These are phyloP conservation scores for Pyrenopolyporus hunteri DNA, from an alignment of 495 filamentous ascomycete species.

Conservation along the genomic window DNA sequence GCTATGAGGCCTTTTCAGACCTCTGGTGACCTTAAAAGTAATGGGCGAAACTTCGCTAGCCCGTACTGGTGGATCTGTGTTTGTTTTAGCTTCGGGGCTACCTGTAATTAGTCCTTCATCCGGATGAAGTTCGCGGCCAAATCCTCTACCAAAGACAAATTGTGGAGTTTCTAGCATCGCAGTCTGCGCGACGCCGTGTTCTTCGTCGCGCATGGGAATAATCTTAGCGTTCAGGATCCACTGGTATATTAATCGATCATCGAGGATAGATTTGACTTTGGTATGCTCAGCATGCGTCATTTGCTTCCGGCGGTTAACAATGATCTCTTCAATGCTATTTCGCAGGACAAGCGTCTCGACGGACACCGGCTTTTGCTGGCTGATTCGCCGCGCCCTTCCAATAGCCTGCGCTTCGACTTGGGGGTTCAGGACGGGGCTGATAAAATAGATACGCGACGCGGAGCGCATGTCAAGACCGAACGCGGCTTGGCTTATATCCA, in stretches of 20 bases:
- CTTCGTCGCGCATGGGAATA: constrained; percentile 59
- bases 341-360: constrained; percentile 88
- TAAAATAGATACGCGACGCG: constrained; percentile 87
- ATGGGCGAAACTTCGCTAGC: neutral
- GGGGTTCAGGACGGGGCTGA: constrained; percentile 86
- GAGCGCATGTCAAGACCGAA: constrained; percentile 83
- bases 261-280: constrained; percentile 71
- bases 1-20: constrained; percentile 23
- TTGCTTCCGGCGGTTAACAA: constrained; percentile 71
- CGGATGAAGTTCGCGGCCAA: constrained; percentile 43
- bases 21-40: constrained; percentile 6
- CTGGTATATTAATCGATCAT: constrained; percentile 75
- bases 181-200: constrained; percentile 60
- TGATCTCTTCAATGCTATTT: constrained; percentile 84
- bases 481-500: constrained; percentile 88
- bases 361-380: constrained; percentile 77
- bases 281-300: constrained; percentile 79
- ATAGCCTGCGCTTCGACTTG: constrained; percentile 91
- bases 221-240: constrained; percentile 79
- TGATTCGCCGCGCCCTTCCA: constrained; percentile 87
- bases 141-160: constrained; percentile 63
- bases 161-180: constrained; percentile 59
- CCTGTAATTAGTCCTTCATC: constrained; percentile 45
- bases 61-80: neutral
- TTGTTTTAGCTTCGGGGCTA: constrained; percentile 31